A percentile compares a stretch with the other conserved stretches of the same genome.
Conservation (phyloP, 805 yeast genomes). For the Zygosaccharomyces lentus region DNA sequence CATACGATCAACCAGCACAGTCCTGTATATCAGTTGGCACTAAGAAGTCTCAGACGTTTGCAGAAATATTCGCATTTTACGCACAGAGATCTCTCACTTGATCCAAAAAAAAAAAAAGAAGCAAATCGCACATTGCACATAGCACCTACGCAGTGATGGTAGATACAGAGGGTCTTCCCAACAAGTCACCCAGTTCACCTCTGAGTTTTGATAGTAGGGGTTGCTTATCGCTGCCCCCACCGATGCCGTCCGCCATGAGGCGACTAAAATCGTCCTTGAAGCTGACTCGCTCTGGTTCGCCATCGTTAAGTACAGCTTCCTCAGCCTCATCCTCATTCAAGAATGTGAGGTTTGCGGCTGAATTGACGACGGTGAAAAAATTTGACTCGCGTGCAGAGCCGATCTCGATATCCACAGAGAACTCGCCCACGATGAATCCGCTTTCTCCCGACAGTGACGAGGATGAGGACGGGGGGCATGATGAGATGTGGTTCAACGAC, state of each 20-base stretch:
- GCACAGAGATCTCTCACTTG: no score
- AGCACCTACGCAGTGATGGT: background rate
- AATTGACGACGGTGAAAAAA: constrained; percentile 57
- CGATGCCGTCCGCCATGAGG: constrained; percentile 6
- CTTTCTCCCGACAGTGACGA: constrained; percentile 9
- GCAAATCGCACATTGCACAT: no score
- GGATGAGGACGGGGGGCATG: constrained; percentile 8
- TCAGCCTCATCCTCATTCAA: constrained; percentile 37
- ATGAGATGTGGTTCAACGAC: constrained; percentile 21
- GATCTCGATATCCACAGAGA: constrained; percentile 55
- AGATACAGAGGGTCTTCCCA: background rate
- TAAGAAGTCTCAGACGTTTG: background rate
- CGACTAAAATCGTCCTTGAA: constrained; percentile 29
- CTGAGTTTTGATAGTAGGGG: background rate
- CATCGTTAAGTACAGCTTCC: constrained; percentile 13
- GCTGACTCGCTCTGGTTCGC: constrained; percentile 12
- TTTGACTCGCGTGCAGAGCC: constrained; percentile 62
- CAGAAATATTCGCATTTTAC: background rate
- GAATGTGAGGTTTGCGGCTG: constrained; percentile 60
- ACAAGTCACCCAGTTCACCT: background rate
- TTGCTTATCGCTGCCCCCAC: constrained; percentile 6
- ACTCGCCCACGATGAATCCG: constrained; percentile 36
- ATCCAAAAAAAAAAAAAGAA: no score
- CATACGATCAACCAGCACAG: background rate
- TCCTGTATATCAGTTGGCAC: background rate